These are phyloP conservation scores for Cylindrodendrum hubeiense DNA, from an alignment of 2,329 filamentous ascomycete species.

Conservation along the genomic window DNA sequence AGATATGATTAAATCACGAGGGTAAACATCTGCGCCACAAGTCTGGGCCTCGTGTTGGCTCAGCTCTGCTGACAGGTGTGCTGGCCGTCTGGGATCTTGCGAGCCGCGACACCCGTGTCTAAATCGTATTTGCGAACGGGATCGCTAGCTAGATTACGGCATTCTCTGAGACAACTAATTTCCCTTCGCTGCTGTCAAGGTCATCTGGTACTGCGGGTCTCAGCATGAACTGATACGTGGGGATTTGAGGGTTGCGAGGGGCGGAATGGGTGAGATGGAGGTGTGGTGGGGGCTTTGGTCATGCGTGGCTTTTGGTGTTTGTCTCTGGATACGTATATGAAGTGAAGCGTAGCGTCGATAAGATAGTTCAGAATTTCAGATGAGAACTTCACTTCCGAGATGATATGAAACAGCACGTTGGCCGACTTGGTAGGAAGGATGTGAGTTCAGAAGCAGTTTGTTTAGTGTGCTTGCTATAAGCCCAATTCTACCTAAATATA, in stretches of 20 bases:
- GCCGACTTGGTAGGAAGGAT: no score
- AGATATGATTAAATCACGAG: slow-evolving; percentile 17
- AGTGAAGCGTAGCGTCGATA: no score
- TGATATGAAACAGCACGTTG: no score
- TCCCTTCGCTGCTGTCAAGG: not conserved
- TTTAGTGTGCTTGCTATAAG: not conserved
- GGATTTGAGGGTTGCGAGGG: not conserved
- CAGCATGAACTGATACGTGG: not conserved
- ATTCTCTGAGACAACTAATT: not conserved
- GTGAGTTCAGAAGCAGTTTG: no score
- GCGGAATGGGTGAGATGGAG: not conserved
- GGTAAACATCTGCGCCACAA: not conserved
- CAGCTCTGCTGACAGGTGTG: slow-evolving; percentile 6
- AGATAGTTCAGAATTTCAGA: no score
- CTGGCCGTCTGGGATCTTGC: not conserved
- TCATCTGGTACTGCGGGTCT: not conserved
- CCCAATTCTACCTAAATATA: not conserved
- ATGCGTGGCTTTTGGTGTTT: not conserved
- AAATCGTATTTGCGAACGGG: not conserved
- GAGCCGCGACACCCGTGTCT: not conserved
- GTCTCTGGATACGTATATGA: not conserved
- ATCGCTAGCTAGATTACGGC: no score
- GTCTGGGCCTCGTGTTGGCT: not conserved
- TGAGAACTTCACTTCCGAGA: no score
- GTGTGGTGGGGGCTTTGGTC: not conserved